These are phyloP conservation scores for Amyloporia xantha DNA, from an alignment of 768 basidiomycete species.

Conservation along the genomic window DNA sequence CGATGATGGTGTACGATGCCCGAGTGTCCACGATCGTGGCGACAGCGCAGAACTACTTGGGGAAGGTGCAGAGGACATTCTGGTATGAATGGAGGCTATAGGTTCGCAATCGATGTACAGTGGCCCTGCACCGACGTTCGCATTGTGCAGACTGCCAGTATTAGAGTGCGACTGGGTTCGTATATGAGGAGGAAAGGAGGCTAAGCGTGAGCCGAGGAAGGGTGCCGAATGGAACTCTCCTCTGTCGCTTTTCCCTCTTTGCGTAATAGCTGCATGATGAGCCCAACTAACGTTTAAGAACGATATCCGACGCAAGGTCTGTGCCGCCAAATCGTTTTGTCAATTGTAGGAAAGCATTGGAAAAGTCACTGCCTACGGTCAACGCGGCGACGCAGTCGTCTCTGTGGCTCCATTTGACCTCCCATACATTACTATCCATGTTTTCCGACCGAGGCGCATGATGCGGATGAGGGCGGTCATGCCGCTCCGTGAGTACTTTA, in stretches of 20 bases:
- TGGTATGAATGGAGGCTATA: too few species aligned
- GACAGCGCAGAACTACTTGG: neutral
- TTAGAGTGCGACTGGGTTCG: too few species aligned
- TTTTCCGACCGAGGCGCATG: slow-evolving; percentile 42
- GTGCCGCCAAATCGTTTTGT: neutral
- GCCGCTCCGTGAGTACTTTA: neutral
- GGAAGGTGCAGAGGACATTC: too few species aligned
- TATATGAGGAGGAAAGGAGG: too few species aligned
- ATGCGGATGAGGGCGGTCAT: slow-evolving; percentile 37
- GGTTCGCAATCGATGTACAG: too few species aligned
- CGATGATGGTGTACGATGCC: neutral
- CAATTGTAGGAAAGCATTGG: neutral
- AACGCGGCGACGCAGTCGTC: slow-evolving; percentile 71
- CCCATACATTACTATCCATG: slow-evolving; percentile 65
- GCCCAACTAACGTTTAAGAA: slow-evolving; percentile 78
- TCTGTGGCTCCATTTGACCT: slow-evolving; percentile 73
- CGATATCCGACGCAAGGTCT: slow-evolving; percentile 67
- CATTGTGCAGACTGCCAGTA: too few species aligned
- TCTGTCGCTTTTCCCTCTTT: too few species aligned
- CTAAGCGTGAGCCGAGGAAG: too few species aligned
- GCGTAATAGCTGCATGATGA: slow-evolving; percentile 55
- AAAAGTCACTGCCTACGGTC: slow-evolving; percentile 38
- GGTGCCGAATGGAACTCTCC: too few species aligned
- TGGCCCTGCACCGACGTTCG: too few species aligned
- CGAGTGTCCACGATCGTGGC: neutral